Percentiles rank a stretch among this genome's conserved stretches.
Conservation (phyloP, 495 filamentous ascomycete species). For the Xylaria grammica region DNA sequence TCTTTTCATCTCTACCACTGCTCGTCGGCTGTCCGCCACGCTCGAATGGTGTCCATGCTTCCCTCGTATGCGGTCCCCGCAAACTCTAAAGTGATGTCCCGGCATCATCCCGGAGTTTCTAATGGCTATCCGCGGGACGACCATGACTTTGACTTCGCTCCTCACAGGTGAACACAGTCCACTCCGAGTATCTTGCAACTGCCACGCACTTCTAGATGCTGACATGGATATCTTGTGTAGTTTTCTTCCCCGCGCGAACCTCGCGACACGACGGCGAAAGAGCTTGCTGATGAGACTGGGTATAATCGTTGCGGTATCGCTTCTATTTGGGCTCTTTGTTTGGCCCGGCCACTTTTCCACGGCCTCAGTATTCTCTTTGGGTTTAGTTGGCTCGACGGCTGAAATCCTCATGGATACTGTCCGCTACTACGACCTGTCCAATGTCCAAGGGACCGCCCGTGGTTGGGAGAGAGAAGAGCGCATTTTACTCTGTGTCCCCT, state of each 20-base stretch:
- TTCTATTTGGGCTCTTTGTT: slow-evolving; percentile 66
- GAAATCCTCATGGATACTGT: slow-evolving; percentile 89
- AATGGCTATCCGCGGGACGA: slow-evolving; percentile 79
- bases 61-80: slow-evolving; percentile 46
- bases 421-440: slow-evolving; percentile 92
- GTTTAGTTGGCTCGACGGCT: slow-evolving; percentile 68
- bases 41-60: slow-evolving; percentile 41
- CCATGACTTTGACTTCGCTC: slow-evolving; percentile 77
- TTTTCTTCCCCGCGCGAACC: slow-evolving; percentile 84
- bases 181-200: slow-evolving; percentile 12
- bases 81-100: slow-evolving; percentile 60
- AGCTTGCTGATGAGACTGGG: slow-evolving; percentile 74
- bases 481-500: slow-evolving; percentile 91
- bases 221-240: slow-evolving; percentile 48
- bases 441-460: slow-evolving; percentile 84
- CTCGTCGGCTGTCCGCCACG: neutral
- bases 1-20: neutral
- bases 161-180: slow-evolving; percentile 68
- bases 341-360: slow-evolving; percentile 69
- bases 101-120: slow-evolving; percentile 70
- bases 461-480: slow-evolving; percentile 96
- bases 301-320: slow-evolving; percentile 49
- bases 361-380: slow-evolving; percentile 73
- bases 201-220: slow-evolving; percentile 19
- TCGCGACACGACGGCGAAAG: slow-evolving; percentile 72